Conservation (phyloP, 1,139 yeast species). For the Yamadazyma dushanensis region DNA sequence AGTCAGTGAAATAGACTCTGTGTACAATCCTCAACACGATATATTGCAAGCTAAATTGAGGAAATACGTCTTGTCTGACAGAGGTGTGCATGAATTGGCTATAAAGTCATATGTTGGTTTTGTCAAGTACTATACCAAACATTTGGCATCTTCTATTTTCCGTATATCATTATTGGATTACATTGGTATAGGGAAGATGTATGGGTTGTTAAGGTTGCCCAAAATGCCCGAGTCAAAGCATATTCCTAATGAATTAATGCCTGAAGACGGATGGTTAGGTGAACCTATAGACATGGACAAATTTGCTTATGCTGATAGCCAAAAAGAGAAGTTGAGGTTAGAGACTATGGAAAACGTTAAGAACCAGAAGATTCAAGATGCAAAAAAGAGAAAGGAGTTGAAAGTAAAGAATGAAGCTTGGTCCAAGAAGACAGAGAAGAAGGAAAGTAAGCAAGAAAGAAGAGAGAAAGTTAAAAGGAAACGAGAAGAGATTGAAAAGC, state of each 20-base stretch:
- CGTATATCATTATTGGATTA: constrained; percentile 72
- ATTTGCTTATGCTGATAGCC: constrained; percentile 62
- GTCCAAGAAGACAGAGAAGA: constrained; percentile 69
- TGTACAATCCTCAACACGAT: constrained; percentile 23
- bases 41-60: constrained; percentile 36
- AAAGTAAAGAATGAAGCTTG: constrained; percentile 68
- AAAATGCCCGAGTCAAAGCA: constrained; percentile 87
- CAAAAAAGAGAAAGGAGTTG: constrained; percentile 49
- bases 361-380: constrained; percentile 43
- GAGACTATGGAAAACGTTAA: constrained; percentile 54
- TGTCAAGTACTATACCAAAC: constrained; percentile 81
- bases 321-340: constrained; percentile 62
- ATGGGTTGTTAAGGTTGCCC: constrained; percentile 82
- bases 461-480: constrained; percentile 62
- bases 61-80: constrained; percentile 65
- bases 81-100: constrained; percentile 80
- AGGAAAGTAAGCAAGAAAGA: constrained; percentile 63
- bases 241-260: constrained; percentile 47
- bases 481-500: constrained; percentile 63
- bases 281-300: constrained; percentile 61
- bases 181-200: constrained; percentile 68
- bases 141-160: constrained; percentile 88
- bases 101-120: constrained; percentile 82
- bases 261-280: constrained; percentile 74
- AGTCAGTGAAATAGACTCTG: constrained; percentile 41